Base-by-base conservation (phyloP, 805 yeast genomes). In the Yueomyces sinensis region DNA sequence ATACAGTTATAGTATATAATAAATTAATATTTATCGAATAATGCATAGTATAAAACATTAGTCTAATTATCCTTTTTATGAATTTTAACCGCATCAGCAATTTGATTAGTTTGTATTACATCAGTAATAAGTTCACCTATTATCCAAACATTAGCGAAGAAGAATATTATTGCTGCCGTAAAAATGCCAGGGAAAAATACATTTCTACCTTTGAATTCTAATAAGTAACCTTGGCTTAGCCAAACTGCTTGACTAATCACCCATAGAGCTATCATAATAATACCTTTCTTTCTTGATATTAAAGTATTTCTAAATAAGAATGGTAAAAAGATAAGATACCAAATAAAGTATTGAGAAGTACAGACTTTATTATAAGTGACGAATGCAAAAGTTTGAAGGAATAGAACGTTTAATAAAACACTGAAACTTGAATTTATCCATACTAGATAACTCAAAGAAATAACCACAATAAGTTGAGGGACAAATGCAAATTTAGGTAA, bases 331-430 rank as follows among this genome's bases (percentile, higher is more conserved):
- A 86, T 81, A 45, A 91, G 59, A 49, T 80, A 91, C 98, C 98
- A 91, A 41, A 89, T 73, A 57, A 91, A 91, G 58, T 91, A 91
- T 60, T 91, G 98, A 1, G 95, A 83, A 0, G 98, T 91, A 48
- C 84, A 76, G 17, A 81, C 91, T 56, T 81, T 81, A 59, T 81
- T 81, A 57, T 71, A 80, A 1, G 82, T 63, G 14, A 81, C 86
- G 56, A 81, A 82, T n/a, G 75, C 65, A 46, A 79, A 70, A 0
- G 93, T 81, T 52, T 82, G 91, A 11, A 86, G 61, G 41, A 89
- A 87, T 41, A 80, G 49, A 3, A 79, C 65, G 32, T 68, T 62
- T 16, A 68, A 51, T 5, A 76, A 43, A 32, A 66, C 64, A 11
- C 48, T 49, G 35, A 59, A 59, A 11, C 65, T 41, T 24, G 46